Conservation (phyloP, 208 protist species). For the Leishmania guyanensis region DNA sequence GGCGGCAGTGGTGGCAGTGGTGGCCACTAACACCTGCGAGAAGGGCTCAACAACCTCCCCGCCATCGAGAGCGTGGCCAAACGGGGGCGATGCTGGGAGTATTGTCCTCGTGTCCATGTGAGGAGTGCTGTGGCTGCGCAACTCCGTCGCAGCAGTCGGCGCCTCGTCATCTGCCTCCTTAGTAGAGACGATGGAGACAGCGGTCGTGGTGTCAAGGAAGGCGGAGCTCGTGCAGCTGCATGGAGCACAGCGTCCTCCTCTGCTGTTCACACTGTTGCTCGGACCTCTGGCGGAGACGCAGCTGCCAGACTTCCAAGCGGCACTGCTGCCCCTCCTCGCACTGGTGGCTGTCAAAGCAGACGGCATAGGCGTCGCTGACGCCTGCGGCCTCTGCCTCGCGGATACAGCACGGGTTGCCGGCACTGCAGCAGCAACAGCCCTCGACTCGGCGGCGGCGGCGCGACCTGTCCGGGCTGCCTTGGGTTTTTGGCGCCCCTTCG, state of each 20-base stretch:
- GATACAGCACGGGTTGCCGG: not conserved
- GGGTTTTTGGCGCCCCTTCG: not conserved
- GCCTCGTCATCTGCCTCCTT: not conserved
- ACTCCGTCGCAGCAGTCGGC: not conserved
- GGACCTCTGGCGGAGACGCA: not conserved
- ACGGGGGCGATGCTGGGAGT: not conserved
- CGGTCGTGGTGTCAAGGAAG: not conserved
- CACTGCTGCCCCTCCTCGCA: not conserved
- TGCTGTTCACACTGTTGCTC: not conserved
- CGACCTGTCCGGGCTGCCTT: not conserved
- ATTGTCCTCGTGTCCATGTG: not conserved
- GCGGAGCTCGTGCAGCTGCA: not conserved
- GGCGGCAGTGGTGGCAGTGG: not conserved
- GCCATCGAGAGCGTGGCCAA: conserved; percentile 16
- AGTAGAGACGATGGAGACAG: not conserved
- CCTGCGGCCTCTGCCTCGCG: not conserved
- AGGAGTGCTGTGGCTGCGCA: not conserved
- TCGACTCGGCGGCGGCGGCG: not conserved
- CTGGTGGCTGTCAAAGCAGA: not conserved
- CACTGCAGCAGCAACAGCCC: not conserved
- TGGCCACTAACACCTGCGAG: conserved; percentile 1
- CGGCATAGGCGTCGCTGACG: not conserved
- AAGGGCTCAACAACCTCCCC: conserved; percentile 22
- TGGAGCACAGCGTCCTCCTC: not conserved
- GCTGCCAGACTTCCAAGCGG: not conserved